A percentile compares a stretch with the other conserved stretches of the same genome.
Evolutionary conservation across 116 monocot genomes (phyloP).

Genomic region (Phalaenopsis hybrid): DNA sequence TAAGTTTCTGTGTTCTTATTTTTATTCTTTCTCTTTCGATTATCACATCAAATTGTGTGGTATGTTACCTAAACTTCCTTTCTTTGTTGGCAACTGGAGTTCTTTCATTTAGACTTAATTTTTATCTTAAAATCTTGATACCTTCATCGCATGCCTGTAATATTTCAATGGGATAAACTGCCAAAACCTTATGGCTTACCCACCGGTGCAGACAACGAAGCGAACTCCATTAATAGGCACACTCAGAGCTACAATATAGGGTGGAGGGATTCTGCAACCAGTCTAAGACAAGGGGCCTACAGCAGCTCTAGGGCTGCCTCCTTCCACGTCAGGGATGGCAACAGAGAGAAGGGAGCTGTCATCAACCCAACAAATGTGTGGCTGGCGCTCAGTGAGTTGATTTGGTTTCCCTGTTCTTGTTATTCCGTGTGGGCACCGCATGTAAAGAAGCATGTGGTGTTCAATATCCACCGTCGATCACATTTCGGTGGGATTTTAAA

Average conservation of each 20-base stretch:
- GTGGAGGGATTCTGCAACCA: not conserved
- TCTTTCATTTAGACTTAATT: too few relatives aligned
- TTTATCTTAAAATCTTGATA: too few relatives aligned
- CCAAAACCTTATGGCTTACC: not conserved
- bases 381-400: not conserved
- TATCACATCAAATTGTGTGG: too few relatives aligned
- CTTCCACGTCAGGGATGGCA: not conserved
- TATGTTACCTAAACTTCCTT: too few relatives aligned
- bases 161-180: not conserved
- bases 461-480: too few relatives aligned
- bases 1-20: too few relatives aligned
- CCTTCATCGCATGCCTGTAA: too few relatives aligned
- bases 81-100: too few relatives aligned
- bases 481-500: too few relatives aligned
- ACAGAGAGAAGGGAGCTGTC: not conserved
- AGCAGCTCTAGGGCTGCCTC: not conserved
- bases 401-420: not conserved
- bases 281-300: not conserved
- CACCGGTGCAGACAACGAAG: not conserved
- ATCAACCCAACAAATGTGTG: not conserved
- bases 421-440: too few relatives aligned
- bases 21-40: too few relatives aligned
- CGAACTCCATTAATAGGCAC: not conserved
- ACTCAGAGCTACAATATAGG: not conserved
- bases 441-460: not conserved